A percentile compares a stretch with the other conserved stretches of the same genome.
These are phyloP conservation scores for Cladosporium cucumerinum DNA, from an alignment of 2,329 filamentous ascomycete species.

Conservation along the genomic window DNA sequence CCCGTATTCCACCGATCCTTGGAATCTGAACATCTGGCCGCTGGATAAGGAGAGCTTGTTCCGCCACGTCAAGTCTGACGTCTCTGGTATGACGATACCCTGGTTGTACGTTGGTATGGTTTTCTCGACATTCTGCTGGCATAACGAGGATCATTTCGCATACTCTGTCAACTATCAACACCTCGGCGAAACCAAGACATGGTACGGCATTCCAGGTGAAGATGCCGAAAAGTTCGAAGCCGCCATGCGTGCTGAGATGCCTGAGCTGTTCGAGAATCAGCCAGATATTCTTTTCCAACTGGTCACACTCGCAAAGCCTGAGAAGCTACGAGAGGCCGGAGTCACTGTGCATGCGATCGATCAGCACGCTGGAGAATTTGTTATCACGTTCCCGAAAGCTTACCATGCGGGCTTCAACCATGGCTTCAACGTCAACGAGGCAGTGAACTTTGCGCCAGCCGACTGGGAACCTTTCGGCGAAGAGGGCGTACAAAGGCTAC, in stretches of 20 bases:
- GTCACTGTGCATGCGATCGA: constrained; percentile 94
- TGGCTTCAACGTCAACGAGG: constrained; percentile 97
- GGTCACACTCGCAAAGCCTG: constrained; percentile 90
- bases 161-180: constrained; percentile 99
- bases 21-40: constrained; percentile 93
- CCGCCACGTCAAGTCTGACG: constrained; percentile 95
- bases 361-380: constrained; percentile 90
- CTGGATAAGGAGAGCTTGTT: constrained; percentile 90
- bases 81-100: constrained; percentile 97
- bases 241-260: constrained; percentile 92
- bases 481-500: constrained; percentile 78
- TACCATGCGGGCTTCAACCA: constrained; percentile 99
- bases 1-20: constrained; percentile 82
- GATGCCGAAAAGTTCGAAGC: constrained; percentile 93
- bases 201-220: constrained; percentile 94
- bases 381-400: constrained; percentile 93
- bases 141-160: constrained; percentile 96
- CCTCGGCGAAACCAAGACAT: constrained; percentile 96
- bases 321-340: constrained; percentile 87
- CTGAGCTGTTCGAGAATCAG: constrained; percentile 94
- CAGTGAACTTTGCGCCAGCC: constrained; percentile 91
- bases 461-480: constrained; percentile 96
- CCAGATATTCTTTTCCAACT: constrained; percentile 95
- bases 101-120: constrained; percentile 99
- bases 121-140: constrained; percentile 99